Evolutionary conservation across 2,329 filamentous ascomycete species (phyloP).

Genomic region (Trichocomaceae sp.): DNA sequence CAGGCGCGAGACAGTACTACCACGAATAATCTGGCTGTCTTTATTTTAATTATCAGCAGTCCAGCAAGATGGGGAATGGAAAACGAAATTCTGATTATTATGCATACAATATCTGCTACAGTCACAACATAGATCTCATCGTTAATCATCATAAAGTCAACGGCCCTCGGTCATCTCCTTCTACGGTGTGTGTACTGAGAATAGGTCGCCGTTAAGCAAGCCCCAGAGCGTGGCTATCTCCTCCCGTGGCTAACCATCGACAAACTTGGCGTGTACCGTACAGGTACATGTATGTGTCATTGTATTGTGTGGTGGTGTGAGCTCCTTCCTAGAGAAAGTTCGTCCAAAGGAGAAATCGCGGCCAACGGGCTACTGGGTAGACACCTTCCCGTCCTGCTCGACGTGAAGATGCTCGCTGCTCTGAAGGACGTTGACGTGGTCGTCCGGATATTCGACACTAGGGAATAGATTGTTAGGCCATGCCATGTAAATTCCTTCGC

Average conservation of each 20-base stretch:
- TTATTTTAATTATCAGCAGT: background rate
- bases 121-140: constrained; percentile 10
- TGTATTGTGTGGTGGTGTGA: no score
- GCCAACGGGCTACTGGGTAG: constrained; percentile 6
- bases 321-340: background rate
- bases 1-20: no score
- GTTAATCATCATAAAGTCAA: constrained; percentile 5
- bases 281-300: no score
- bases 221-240: background rate
- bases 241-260: background rate
- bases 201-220: background rate
- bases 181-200: background rate
- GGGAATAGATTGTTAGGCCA: background rate
- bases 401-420: constrained; percentile 68
- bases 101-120: constrained; percentile 10
- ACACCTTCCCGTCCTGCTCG: constrained; percentile 64
- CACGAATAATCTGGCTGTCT: background rate
- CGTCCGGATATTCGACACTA: constrained; percentile 64
- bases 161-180: no score
- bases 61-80: background rate
- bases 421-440: constrained; percentile 59
- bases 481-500: background rate
- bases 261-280: background rate
- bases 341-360: background rate
- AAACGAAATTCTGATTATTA: background rate